Percentiles rank a stretch among this genome's conserved stretches.
Conservation (phyloP, 2,329 filamentous ascomycete species). For the Botrytis fragariae region DNA sequence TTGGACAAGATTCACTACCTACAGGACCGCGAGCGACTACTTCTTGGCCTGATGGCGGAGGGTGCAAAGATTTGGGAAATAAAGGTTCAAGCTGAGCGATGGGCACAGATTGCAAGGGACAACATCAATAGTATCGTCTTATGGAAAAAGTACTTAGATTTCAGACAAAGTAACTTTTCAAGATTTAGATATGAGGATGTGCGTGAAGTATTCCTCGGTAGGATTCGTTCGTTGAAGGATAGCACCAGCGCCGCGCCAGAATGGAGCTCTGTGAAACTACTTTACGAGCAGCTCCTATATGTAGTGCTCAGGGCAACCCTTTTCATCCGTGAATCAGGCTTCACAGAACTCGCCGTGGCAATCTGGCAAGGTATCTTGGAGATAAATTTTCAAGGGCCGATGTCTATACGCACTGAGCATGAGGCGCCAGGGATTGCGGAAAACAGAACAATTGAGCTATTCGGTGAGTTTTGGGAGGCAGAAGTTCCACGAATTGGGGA, state of each 20-base stretch:
- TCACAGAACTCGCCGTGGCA: constrained; percentile 70
- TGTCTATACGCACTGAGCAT: background rate
- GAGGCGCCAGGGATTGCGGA: constrained; percentile 20
- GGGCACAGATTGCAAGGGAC: constrained; percentile 59
- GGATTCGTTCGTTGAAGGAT: constrained; percentile 49
- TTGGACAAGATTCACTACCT: constrained; percentile 53
- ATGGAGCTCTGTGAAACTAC: constrained; percentile 17
- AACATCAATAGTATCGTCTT: constrained; percentile 59
- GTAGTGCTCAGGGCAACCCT: constrained; percentile 71
- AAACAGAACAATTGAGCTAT: constrained; percentile 40
- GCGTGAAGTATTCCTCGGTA: constrained; percentile 57
- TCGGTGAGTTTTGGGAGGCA: constrained; percentile 82
- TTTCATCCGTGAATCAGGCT: constrained; percentile 75
- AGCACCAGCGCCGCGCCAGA: constrained; percentile 18
- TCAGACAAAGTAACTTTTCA: constrained; percentile 65
- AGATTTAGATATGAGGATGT: constrained; percentile 67
- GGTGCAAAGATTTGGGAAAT: constrained; percentile 71
- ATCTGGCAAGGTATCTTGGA: constrained; percentile 84
- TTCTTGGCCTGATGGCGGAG: constrained; percentile 70
- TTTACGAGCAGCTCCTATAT: constrained; percentile 55
- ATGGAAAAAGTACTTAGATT: constrained; percentile 73
- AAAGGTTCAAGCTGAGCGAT: constrained; percentile 59
- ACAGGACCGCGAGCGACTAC: constrained; percentile 55
- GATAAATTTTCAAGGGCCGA: constrained; percentile 62
- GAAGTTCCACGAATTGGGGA: constrained; percentile 81